These are phyloP conservation scores for Umbelopsis sp. DNA, from an alignment of 192 early-diverging fungal species.

Conservation along the genomic window DNA sequence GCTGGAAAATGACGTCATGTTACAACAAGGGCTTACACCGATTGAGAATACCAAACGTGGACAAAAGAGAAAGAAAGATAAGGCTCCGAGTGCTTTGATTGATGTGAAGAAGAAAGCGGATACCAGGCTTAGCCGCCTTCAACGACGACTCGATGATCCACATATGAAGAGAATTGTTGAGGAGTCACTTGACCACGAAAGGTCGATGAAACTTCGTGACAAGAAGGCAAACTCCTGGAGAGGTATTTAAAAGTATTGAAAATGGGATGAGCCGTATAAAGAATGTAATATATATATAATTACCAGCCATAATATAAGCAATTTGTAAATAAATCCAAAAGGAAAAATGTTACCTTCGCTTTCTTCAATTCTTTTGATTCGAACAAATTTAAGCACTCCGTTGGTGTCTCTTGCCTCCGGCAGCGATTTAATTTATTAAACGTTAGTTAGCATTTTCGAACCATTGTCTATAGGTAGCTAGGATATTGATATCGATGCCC, in stretches of 20 bases:
- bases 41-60: neutral
- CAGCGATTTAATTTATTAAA: no score
- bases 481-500: no score
- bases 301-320: no score
- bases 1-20: conserved; percentile 49
- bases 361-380: no score
- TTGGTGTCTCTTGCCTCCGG: no score
- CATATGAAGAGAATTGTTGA: conserved; percentile 23
- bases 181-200: conserved; percentile 29
- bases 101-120: conserved; percentile 47
- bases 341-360: no score
- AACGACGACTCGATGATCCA: conserved; percentile 27
- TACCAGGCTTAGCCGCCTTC: conserved; percentile 31
- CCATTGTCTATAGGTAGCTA: no score
- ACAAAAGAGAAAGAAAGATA: conserved; percentile 12
- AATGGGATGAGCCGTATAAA: neutral
- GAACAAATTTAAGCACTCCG: no score
- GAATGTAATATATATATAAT: neutral
- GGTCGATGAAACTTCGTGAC: conserved; percentile 26
- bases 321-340: no score
- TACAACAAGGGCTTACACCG: conserved; percentile 30
- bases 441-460: no score
- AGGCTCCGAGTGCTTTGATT: conserved; percentile 38
- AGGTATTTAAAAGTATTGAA: neutral
- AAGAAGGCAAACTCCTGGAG: conserved; percentile 18